Evolutionary conservation across 2,329 filamentous ascomycete genomes (phyloP), one percentile per base, ranked within the genome.

Genomic region (Ceratocystis variospora): DNA sequence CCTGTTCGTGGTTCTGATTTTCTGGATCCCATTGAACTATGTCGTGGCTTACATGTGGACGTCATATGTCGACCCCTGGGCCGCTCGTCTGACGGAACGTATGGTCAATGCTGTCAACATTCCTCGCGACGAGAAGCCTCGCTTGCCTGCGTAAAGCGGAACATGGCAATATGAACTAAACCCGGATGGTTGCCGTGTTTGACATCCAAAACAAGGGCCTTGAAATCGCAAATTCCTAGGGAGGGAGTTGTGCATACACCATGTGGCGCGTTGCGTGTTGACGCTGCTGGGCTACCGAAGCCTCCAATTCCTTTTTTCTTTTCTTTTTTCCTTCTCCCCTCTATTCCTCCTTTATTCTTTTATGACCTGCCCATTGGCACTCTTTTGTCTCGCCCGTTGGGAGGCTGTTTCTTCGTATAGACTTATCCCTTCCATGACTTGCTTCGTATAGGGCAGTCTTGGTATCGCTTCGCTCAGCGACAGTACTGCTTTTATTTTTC

Each of bases 51-150:
- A 79, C 70, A 70, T 79, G 0, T 84, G 82, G 82, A 81, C 79
- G 12, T 76, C 73, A 4, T 79, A 80, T 61, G 77, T 84, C 19
- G 82, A 84, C 71, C 80, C 81, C 0, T 78, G 77, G 71, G 82
- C 78, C 68, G 77, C 76, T 12, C 73, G 72, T 31, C 67, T 77
- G n/a, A 79, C 79, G 1, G 76, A 79, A 70, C 75, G 68, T 45
- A 53, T 73, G n/a, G 73, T 72, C 6, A 63, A 66, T 15, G 37
- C 31, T 5, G 55, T 68, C 45, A 70, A 69, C 45, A 22, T 55
- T 10, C 66, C 66, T 19, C 62, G 59, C 5, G 66, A 67, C 12
- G 63, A 67, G 63, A 62, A 65, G 66, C 53, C 55, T 19, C 64
- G 64, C 62, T 59, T 66, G 15, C 64, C 64, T 37, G 64, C 64